Evolutionary conservation across 2,329 filamentous ascomycete species (phyloP).

Genomic region (Fusarium acutatum): DNA sequence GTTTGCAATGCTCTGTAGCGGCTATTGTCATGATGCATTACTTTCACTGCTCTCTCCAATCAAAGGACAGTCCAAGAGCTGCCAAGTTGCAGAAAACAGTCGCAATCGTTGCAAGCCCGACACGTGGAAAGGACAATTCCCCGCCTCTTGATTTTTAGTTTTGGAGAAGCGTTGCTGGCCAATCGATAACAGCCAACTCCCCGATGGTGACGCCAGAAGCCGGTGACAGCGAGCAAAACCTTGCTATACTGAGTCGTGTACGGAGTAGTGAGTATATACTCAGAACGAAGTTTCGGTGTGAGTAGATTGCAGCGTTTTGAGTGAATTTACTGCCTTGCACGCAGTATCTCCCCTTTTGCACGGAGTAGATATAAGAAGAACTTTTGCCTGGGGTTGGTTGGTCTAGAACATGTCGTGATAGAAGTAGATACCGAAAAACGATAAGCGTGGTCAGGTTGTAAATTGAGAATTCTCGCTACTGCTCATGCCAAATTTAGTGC

Average conservation of each 20-base stretch:
- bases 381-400: neutral
- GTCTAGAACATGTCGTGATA: constrained; percentile 6
- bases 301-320: neutral
- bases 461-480: constrained; percentile 18
- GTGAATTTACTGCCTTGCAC: neutral
- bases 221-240: neutral
- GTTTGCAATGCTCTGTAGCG: neutral
- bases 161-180: constrained; percentile 4
- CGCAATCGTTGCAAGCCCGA: constrained; percentile 4
- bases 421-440: neutral
- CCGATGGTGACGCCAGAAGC: constrained; percentile 9
- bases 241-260: constrained; percentile 14
- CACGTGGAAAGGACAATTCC: constrained; percentile 28
- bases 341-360: neutral
- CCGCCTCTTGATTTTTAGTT: constrained; percentile 22
- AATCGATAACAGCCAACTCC: constrained; percentile 14
- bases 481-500: constrained; percentile 26
- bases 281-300: neutral
- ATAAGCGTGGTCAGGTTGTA: constrained; percentile 1
- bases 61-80: neutral
- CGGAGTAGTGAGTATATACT: neutral
- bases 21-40: neutral
- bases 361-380: neutral
- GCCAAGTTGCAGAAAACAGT: constrained; percentile 2
- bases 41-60: constrained; percentile 3